Evolutionary conservation across 768 basidiomycete species (phyloP), one percentile per base, ranked within the genome.

Genomic region (Russula brevipes): DNA sequence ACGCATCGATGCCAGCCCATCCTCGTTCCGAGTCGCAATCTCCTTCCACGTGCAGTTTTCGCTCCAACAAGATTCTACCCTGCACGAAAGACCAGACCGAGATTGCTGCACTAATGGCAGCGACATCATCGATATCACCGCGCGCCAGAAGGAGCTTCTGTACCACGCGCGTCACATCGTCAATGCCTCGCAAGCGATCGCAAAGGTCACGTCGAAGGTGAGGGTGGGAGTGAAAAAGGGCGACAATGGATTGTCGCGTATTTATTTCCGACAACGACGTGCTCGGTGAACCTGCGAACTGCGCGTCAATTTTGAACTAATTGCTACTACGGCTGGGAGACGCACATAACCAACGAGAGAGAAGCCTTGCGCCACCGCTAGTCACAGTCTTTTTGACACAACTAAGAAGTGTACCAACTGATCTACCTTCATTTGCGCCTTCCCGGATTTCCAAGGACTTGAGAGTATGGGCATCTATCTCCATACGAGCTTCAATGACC

Each of bases 381-480:
- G 93, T 94, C 8, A 82, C 76, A 0, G 93, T 95, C 51, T 89
- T 81, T 70, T 87, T 91, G 60, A 94, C 78, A 38, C 82, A 82
- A 67, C 84, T 87, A 38, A 93, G 69, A 59, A 95, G 78, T 69
- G 86, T 91, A 4, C 93, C 93, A 60, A 81, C 83, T 11, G 76
- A 72, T 0, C 89, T 85, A 0, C 89, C 89, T 69, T 93, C 91
- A 36, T 84, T 78, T 33, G 84, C 80, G 36, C 80, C 81, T 75
- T 93, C 90, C 30, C 85, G 80, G 57, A 95, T 87, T 73, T 95
- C 93, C 50, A 94, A 82, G n/a, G 88, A 87, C 71, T 88, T 87
- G 73, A 94, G 87, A 1, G 93, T 94, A 71, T 94, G 86, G 4
- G 88, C 81, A 71, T 95, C 93, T 60, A 95, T 91, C 67, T 92